Percentiles rank a stretch among this genome's conserved stretches.
Conservation (phyloP, 495 filamentous ascomycete genomes). For the Thozetella sp. region DNA sequence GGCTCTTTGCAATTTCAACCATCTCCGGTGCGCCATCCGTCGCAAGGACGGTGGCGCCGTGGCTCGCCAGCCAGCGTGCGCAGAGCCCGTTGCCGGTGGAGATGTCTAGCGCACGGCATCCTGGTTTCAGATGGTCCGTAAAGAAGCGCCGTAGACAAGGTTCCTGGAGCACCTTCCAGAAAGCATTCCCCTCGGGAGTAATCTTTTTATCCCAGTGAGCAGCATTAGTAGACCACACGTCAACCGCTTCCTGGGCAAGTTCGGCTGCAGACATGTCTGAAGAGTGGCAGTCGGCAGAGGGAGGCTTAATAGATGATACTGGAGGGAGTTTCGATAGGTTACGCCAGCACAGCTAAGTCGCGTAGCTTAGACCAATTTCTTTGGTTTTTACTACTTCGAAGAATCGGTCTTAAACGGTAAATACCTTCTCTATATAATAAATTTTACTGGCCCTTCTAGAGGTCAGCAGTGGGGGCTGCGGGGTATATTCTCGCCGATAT, state of each 20-base stretch:
- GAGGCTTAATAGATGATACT: too few relatives aligned
- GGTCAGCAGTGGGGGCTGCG: too few relatives aligned
- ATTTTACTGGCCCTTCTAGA: too few relatives aligned
- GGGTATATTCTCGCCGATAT: too few relatives aligned
- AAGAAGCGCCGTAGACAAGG: constrained; percentile 35
- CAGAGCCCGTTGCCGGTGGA: constrained; percentile 43
- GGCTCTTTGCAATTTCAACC: constrained; percentile 22
- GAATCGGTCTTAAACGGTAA: too few relatives aligned
- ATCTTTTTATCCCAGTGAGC: constrained; percentile 35
- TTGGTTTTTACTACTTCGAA: too few relatives aligned
- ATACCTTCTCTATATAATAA: too few relatives aligned
- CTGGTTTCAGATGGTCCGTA: constrained; percentile 9
- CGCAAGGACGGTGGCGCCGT: constrained; percentile 30
- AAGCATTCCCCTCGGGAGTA: constrained; percentile 36
- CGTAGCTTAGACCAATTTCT: too few relatives aligned
- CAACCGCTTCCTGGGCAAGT: background rate
- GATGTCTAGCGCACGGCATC: constrained; percentile 33
- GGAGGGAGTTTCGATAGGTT: too few relatives aligned
- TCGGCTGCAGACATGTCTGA: background rate
- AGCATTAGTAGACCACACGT: constrained; percentile 20
- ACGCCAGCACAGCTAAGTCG: too few relatives aligned
- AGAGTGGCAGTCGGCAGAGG: too few relatives aligned
- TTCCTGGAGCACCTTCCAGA: constrained; percentile 33
- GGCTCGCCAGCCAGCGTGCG: constrained; percentile 30
- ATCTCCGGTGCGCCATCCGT: constrained; percentile 36